phyloP scores from a whole-genome alignment of 2,329 filamentous ascomycete species.

The Epichloe sylvatica region DNA sequence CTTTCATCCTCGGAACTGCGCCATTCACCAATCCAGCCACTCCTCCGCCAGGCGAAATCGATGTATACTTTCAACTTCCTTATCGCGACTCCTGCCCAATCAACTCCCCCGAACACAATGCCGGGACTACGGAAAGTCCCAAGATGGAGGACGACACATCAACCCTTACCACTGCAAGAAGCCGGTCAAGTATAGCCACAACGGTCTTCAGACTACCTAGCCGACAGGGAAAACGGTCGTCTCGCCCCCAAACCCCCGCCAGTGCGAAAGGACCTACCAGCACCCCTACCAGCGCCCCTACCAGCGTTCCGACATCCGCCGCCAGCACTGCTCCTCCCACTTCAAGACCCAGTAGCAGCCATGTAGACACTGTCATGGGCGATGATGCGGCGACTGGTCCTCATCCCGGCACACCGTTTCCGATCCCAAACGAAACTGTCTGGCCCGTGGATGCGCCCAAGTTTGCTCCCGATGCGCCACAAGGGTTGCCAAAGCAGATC shows the following conservation, averaged over 20 bases:
- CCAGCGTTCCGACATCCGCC: not conserved
- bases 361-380: slow-evolving; percentile 18
- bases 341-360: not conserved
- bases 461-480: slow-evolving; percentile 22
- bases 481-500: slow-evolving; percentile 17
- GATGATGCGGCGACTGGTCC: slow-evolving; percentile 22
- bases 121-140: slow-evolving; percentile 8
- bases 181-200: slow-evolving; percentile 15
- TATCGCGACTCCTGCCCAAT: slow-evolving; percentile 23
- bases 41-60: slow-evolving; percentile 25
- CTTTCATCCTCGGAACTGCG: slow-evolving; percentile 29
- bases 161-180: slow-evolving; percentile 15
- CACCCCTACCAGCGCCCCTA: not conserved
- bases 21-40: slow-evolving; percentile 23
- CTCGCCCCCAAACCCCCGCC: slow-evolving; percentile 22
- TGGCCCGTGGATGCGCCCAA: slow-evolving; percentile 26
- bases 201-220: slow-evolving; percentile 19
- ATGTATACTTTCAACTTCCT: slow-evolving; percentile 25
- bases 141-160: slow-evolving; percentile 18
- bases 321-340: not conserved
- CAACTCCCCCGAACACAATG: slow-evolving; percentile 18
- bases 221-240: slow-evolving; percentile 22
- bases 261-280: slow-evolving; percentile 7
- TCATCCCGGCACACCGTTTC: slow-evolving; percentile 28
- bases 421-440: slow-evolving; percentile 24